A percentile compares a stretch with the other conserved stretches of the same genome.
These are phyloP conservation scores for Aciculosporium take DNA, from an alignment of 2,329 filamentous ascomycete species.

Conservation along the genomic window DNA sequence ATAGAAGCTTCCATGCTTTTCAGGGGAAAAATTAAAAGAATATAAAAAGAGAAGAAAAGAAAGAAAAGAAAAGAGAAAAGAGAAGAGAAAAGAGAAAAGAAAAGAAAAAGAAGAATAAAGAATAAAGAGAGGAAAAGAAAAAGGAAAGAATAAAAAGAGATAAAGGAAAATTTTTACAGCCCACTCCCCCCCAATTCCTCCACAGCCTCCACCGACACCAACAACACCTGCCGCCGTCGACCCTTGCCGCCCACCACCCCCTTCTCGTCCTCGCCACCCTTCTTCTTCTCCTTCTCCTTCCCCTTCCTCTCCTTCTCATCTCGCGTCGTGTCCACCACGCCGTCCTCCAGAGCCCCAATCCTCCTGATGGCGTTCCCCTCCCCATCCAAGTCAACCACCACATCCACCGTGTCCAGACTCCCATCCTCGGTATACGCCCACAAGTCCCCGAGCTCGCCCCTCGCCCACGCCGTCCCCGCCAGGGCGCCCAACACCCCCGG, in stretches of 20 bases:
- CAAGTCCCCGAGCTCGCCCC: slow-evolving; percentile 61
- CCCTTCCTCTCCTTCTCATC: slow-evolving; percentile 15
- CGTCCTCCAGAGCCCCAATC: slow-evolving; percentile 23
- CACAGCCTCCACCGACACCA: slow-evolving; percentile 19
- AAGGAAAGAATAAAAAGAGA: not conserved
- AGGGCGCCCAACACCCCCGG: slow-evolving; percentile 64
- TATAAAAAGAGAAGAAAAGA: no score
- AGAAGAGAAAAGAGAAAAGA: not conserved
- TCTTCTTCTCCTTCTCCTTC: slow-evolving; percentile 5
- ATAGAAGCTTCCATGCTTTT: no score
- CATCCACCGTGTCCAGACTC: slow-evolving; percentile 38
- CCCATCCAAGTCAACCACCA: slow-evolving; percentile 39
- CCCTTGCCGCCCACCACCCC: slow-evolving; percentile 6
- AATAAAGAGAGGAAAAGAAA: not conserved
- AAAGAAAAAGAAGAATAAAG: not conserved
- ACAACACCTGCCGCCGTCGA: slow-evolving; percentile 18
- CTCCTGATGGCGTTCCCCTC: slow-evolving; percentile 31
- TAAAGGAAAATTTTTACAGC: not conserved
- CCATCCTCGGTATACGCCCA: slow-evolving; percentile 71
- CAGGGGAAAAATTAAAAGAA: no score
- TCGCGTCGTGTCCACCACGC: slow-evolving; percentile 22
- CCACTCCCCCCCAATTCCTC: slow-evolving; percentile 5
- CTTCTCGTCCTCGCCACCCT: not conserved
- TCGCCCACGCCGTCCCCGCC: slow-evolving; percentile 57
- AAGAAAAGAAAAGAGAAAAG: no score